Base-by-base conservation (phyloP, 108 stramenopile genomes). In the Bacterosira constricta region DNA sequence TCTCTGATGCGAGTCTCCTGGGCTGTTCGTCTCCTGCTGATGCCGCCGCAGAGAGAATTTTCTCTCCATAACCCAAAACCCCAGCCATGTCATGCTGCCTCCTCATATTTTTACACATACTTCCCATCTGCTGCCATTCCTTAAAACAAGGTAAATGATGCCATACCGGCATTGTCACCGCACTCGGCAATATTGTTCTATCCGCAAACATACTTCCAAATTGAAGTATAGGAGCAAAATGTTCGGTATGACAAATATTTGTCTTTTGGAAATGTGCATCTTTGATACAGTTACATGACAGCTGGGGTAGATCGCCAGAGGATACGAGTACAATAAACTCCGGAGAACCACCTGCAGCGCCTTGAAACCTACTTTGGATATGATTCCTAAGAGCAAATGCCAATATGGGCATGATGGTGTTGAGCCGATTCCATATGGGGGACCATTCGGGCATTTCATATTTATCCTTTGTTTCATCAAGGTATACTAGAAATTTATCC, bases 381-480 rank as follows among this genome's bases (percentile, higher is more conserved):
- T 49, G 47, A 17, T 13, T 49, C 5, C 47, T 13, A 6, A 49
- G 13, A 18, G 47, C 47, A 49, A 11, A 49, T 5, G 47, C 17
- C 47, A 49, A 18, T 11, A 18, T 11, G 6, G 47, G 47, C 6
- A 49, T 17, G 47, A 49, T 49, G 6, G 20, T 5, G 13, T 49
- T 49, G 15, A 49, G 17, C 5, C 47, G 47, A 18, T 49, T 49
- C 17, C 17, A 18, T 18, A 18, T 49, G 15, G 47, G 47, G 15
- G 17, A 18, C 17, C 17, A 18, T 18, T 49, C 20, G 15, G 47
- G 47, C 20, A 13, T 13, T 5, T 18, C 47, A 13, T 18, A 49
- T 49, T 49, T 49, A 18, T 49, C 47, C 13, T 49, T 49, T 18
- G 15, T 49, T 49, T 49, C 47, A 13, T 49, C 47, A 49, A 49